Percentiles rank a stretch among this genome's conserved stretches.
Evolutionary conservation across 2,329 filamentous ascomycete species (phyloP).

Genomic region (Chaetomium sp.): DNA sequence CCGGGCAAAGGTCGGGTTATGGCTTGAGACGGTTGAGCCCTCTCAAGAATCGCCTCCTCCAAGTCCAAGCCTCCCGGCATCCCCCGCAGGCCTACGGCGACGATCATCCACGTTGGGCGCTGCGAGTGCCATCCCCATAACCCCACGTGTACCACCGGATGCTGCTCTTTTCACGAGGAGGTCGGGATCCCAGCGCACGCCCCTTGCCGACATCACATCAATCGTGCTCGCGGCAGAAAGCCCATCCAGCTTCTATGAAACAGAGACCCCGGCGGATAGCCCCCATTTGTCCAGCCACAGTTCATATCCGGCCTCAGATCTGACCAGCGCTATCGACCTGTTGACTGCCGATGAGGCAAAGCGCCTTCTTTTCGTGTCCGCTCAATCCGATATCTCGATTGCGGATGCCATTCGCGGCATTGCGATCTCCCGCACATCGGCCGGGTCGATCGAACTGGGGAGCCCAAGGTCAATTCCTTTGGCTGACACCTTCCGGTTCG

Average conservation of each 20-base stretch:
- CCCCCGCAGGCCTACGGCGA: neutral
- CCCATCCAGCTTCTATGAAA: no score
- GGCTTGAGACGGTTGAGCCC: conserved; percentile 4
- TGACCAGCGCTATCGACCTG: conserved; percentile 7
- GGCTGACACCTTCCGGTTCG: conserved; percentile 4
- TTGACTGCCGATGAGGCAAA: conserved; percentile 12
- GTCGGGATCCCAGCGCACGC: no score
- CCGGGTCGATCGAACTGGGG: neutral
- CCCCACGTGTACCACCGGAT: no score
- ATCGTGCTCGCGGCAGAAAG: no score
- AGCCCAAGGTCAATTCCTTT: neutral
- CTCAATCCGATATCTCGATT: conserved; percentile 10
- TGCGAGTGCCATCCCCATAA: neutral
- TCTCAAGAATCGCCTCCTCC: neutral
- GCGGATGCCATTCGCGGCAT: conserved; percentile 11
- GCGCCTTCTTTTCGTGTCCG: conserved; percentile 10
- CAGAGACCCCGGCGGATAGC: no score
- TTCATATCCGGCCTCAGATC: neutral
- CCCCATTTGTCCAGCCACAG: neutral
- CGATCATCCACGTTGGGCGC: neutral
- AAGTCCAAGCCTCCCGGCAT: neutral
- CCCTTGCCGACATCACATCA: no score
- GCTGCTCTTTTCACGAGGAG: no score
- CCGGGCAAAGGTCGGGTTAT: neutral
- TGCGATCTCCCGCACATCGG: neutral